These are phyloP conservation scores for Fusarium praegraminearum DNA, from an alignment of 2,329 filamentous ascomycete species.

Conservation along the genomic window DNA sequence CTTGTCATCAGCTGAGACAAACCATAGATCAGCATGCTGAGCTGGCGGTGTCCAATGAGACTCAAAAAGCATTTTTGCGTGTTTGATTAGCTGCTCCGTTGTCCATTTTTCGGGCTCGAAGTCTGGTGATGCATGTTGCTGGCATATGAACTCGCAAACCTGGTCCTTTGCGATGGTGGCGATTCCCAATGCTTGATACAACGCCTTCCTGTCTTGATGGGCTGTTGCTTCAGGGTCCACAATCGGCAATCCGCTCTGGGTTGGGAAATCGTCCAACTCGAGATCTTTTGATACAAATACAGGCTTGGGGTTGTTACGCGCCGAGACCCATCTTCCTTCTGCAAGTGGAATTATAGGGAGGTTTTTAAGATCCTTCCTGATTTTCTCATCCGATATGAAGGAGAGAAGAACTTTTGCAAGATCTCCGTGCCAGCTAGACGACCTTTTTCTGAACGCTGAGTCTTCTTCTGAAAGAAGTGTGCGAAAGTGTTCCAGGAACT, in stretches of 20 bases:
- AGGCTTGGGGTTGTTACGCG: background rate
- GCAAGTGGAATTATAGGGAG: background rate
- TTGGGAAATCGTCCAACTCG: background rate
- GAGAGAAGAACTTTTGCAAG: background rate
- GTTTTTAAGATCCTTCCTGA: too few relatives aligned
- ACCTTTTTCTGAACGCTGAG: background rate
- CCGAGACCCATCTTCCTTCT: background rate
- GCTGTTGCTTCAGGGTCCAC: background rate
- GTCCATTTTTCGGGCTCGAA: background rate
- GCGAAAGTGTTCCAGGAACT: background rate
- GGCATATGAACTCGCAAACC: background rate
- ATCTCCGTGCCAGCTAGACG: background rate
- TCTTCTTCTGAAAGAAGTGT: background rate
- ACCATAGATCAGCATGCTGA: background rate
- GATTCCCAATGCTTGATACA: background rate
- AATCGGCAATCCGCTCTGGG: background rate
- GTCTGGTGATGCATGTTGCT: background rate
- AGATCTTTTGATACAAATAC: background rate
- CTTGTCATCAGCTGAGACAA: background rate
- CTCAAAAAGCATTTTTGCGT: background rate
- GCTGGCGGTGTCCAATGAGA: background rate
- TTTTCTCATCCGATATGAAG: background rate
- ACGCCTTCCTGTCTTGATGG: background rate
- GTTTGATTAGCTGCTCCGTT: background rate
- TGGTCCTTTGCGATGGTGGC: background rate